These are phyloP conservation scores for Fusarium oxysporum DNA, from an alignment of 2,329 filamentous ascomycete species.

Conservation along the genomic window DNA sequence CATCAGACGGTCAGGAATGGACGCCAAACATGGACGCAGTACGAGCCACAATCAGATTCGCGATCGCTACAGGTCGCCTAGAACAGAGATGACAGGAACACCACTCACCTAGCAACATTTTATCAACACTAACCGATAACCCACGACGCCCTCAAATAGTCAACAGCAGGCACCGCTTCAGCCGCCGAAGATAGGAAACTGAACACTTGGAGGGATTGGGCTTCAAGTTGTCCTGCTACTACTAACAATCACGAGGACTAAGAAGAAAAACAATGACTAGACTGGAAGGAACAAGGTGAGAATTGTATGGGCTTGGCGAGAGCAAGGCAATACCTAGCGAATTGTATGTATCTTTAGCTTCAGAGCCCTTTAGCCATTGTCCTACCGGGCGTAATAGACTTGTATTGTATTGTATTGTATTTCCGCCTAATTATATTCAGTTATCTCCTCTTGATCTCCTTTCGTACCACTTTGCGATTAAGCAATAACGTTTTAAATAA, in stretches of 20 bases:
- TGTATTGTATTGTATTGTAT: no score
- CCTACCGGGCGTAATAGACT: no score
- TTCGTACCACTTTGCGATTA: no score
- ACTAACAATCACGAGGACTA: neutral
- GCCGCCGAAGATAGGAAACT: neutral
- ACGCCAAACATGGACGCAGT: neutral
- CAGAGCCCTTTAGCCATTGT: no score
- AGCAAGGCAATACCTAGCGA: slow-evolving; percentile 14
- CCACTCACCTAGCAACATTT: neutral
- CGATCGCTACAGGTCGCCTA: neutral
- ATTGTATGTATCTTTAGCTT: slow-evolving; percentile 1
- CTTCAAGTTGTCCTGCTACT: neutral
- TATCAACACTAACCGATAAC: no score
- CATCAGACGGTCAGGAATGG: neutral
- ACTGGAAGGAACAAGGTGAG: neutral
- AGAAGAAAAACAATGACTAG: neutral
- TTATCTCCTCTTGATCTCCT: no score
- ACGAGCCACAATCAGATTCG: neutral
- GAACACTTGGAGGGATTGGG: neutral
- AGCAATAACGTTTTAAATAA: no score
- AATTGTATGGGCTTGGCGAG: neutral
- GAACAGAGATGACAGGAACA: neutral
- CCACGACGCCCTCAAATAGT: no score
- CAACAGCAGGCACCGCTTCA: neutral
- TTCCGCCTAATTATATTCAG: no score